Percentiles rank a stretch among this genome's conserved stretches.
Evolutionary conservation across 352 stramenopile genomes (phyloP).

Genomic region (Phytophthora constricta): DNA sequence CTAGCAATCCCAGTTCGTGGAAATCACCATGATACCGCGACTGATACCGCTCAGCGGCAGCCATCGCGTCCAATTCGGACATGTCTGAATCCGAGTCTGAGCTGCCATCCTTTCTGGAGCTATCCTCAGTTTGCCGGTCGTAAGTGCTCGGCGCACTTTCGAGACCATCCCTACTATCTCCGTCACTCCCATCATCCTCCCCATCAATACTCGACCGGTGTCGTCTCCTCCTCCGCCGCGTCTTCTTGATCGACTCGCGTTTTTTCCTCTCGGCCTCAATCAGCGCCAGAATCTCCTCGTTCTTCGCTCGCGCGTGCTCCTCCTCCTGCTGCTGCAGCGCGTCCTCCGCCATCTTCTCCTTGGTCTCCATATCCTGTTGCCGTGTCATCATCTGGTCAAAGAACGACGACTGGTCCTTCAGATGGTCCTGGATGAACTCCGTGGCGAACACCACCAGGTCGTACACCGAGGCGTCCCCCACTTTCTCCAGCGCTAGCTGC

Average conservation of each 20-base stretch:
- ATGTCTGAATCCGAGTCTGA: slow-evolving; percentile 53
- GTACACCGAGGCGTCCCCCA: slow-evolving; percentile 82
- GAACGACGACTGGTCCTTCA: slow-evolving; percentile 87
- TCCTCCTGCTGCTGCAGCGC: slow-evolving; percentile 60
- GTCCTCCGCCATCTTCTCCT: slow-evolving; percentile 70
- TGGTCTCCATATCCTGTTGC: slow-evolving; percentile 68
- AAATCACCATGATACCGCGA: slow-evolving; percentile 88
- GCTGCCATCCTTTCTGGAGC: slow-evolving; percentile 20
- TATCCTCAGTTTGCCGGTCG: slow-evolving; percentile 43
- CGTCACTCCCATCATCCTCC: slow-evolving; percentile 39
- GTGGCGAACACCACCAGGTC: slow-evolving; percentile 84
- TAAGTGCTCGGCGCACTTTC: slow-evolving; percentile 44
- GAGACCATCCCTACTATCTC: slow-evolving; percentile 44
- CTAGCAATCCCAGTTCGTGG: slow-evolving; percentile 85
- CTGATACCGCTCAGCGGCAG: slow-evolving; percentile 52
- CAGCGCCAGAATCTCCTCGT: slow-evolving; percentile 78
- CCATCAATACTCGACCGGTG: slow-evolving; percentile 72
- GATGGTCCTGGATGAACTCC: slow-evolving; percentile 83
- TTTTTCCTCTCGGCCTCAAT: slow-evolving; percentile 83
- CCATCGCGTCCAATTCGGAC: slow-evolving; percentile 50
- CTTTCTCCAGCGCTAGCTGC: slow-evolving; percentile 62
- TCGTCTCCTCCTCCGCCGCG: slow-evolving; percentile 42
- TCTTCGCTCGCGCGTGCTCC: slow-evolving; percentile 65
- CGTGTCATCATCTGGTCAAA: slow-evolving; percentile 90
- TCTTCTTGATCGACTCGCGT: slow-evolving; percentile 69